Conservation (phyloP, 352 stramenopile species). For the Phytophthora tubulina region DNA sequence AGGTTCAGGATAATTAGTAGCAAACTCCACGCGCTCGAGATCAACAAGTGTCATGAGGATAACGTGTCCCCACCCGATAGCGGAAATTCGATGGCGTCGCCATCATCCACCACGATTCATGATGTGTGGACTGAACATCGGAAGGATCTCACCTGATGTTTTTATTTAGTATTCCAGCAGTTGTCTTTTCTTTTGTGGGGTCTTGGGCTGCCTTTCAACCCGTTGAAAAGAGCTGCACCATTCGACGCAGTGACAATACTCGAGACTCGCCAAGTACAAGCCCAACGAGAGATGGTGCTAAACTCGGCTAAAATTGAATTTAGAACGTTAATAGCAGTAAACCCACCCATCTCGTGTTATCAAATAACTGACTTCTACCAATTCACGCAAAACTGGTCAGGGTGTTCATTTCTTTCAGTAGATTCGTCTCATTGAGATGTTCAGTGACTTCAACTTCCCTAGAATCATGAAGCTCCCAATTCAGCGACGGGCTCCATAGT, state of each 20-base stretch:
- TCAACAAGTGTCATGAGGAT: slow-evolving; percentile 27
- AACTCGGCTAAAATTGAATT: background rate
- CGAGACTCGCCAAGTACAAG: too few relatives aligned
- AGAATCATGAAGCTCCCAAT: background rate
- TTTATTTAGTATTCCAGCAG: background rate
- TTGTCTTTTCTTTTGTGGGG: background rate
- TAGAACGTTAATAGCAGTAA: too few relatives aligned
- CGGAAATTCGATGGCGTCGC: slow-evolving; percentile 20
- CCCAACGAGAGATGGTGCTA: too few relatives aligned
- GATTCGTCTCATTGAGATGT: background rate
- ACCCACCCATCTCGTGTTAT: too few relatives aligned
- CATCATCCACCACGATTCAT: slow-evolving; percentile 24
- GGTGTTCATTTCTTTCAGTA: background rate
- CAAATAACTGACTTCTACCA: too few relatives aligned
- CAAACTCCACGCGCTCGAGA: slow-evolving; percentile 43
- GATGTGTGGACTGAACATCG: background rate
- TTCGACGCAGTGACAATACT: background rate
- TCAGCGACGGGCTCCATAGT: slow-evolving; percentile 3
- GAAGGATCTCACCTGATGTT: background rate
- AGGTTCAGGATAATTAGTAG: slow-evolving; percentile 50
- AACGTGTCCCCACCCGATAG: slow-evolving; percentile 29
- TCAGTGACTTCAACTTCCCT: background rate
- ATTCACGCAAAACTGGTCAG: background rate
- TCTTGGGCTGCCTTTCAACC: slow-evolving; percentile 17
- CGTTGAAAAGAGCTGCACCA: background rate